Evolutionary conservation across 192 early-diverging fungal genomes (phyloP), one percentile per base, ranked within the genome.

Genomic region (Umbelopsis sp.): DNA sequence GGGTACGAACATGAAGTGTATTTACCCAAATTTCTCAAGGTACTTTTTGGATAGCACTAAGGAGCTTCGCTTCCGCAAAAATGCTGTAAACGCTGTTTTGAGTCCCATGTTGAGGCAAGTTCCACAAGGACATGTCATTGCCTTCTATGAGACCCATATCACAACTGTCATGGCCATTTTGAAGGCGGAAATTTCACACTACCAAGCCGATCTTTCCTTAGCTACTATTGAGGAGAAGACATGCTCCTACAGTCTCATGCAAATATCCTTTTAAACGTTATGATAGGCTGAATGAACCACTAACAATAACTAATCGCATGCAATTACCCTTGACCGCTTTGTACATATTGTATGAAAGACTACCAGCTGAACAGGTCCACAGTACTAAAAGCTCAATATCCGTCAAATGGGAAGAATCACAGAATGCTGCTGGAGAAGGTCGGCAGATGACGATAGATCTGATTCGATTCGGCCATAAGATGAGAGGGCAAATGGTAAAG

Each of bases 61-160:
- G 29, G 73, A 74, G 11, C 66, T 69, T 49, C 74, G 73, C 24
- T 54, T 82, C 43, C 79, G 87, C 1, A 45, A 73, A 14, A 89
- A 86, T 66, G 78, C 85, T 17, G 73, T 89, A 8, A 52, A 82
- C 6, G 71, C 81, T n/a, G 68, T 91, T 2, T 54, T 91, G 1
- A 31, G 83, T 1, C 86, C 88, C 2, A 78, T 84, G 22, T 70
- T 91, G 11, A 72, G 68, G n/a, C 72, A 68, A 12, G 81, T 82
- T 1, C 81, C 87, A 5, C 51, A 70, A 24, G 34, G 73, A 9
- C 66, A 80, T 44, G 77, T 90, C 3, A 45, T 77, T 2, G 80
- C 80, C 3, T 88, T 87, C 71, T 91, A 79, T 62, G 79, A 80
- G 20, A 45, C 43, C 4, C 59, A 91, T 49, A 81, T 93, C 22